Conservation (phyloP, 1,139 yeast species). For the Diutina scorzettiae region DNA sequence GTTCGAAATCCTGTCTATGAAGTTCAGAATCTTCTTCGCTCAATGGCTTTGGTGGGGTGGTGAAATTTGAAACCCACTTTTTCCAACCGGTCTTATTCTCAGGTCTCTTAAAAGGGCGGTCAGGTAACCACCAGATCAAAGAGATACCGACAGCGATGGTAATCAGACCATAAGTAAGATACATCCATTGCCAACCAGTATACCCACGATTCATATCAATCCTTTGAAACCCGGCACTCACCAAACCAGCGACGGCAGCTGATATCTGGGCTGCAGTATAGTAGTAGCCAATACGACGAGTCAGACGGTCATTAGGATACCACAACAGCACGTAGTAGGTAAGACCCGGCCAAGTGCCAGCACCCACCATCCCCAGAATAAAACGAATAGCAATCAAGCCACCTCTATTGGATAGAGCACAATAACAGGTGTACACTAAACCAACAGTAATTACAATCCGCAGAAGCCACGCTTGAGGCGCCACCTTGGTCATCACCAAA, state of each 20-base stretch:
- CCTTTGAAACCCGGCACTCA: conserved; percentile 77
- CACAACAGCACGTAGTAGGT: conserved; percentile 73
- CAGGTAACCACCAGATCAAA: conserved; percentile 80
- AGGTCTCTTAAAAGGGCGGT: conserved; percentile 33
- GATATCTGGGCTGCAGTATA: conserved; percentile 86
- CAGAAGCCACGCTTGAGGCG: conserved; percentile 79
- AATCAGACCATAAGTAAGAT: conserved; percentile 60
- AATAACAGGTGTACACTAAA: conserved; percentile 61
- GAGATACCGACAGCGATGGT: conserved; percentile 58
- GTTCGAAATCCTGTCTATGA: conserved; percentile 55
- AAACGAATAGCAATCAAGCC: conserved; percentile 67
- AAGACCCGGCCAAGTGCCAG: conserved; percentile 94
- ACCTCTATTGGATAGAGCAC: conserved; percentile 37
- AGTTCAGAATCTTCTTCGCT: conserved; percentile 38
- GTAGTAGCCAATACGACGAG: conserved; percentile 76
- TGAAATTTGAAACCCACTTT: conserved; percentile 14
- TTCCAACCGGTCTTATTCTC: conserved; percentile 10
- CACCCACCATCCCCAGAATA: conserved; percentile 70
- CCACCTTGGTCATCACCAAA: conserved; percentile 66
- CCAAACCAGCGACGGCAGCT: conserved; percentile 78
- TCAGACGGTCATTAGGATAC: conserved; percentile 74
- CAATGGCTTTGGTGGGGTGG: conserved; percentile 40
- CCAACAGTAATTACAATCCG: conserved; percentile 74
- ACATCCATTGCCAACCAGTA: conserved; percentile 87
- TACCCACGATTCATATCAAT: conserved; percentile 63